Percentiles rank a stretch among this genome's conserved stretches.
These are phyloP conservation scores for Trichoderma sp. DNA, from an alignment of 2,329 filamentous ascomycete genomes.

Conservation along the genomic window DNA sequence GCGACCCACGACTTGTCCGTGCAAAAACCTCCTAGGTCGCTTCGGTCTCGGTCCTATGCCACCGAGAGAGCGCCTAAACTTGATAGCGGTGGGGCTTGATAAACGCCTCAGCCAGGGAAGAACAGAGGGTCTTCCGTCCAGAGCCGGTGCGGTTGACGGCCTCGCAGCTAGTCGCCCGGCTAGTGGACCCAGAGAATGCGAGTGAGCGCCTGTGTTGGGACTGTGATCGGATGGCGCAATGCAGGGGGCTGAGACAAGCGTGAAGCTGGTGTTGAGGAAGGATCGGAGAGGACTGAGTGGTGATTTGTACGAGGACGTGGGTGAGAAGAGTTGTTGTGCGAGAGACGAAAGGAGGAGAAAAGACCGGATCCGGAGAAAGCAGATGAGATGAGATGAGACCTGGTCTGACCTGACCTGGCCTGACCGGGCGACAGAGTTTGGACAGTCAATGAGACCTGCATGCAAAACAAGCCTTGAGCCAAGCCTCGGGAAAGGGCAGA, in stretches of 20 bases:
- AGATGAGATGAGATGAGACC: not conserved
- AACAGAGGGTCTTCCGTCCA: constrained; percentile 11
- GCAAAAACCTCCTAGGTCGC: not conserved
- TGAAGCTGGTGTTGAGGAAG: not conserved
- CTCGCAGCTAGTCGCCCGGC: constrained; percentile 19
- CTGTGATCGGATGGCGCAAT: constrained; percentile 24
- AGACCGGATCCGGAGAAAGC: not conserved
- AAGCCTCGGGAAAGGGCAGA: constrained; percentile 5
- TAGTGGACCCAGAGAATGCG: constrained; percentile 21
- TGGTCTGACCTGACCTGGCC: not conserved
- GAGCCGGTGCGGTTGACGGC: constrained; percentile 21
- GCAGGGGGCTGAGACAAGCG: constrained; percentile 7
- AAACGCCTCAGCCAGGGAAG: constrained; percentile 18
- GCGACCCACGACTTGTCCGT: not conserved
- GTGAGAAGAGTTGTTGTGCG: not conserved
- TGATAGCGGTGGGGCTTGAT: constrained; percentile 22
- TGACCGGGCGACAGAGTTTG: not conserved
- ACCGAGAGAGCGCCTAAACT: constrained; percentile 18
- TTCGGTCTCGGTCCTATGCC: constrained; percentile 8
- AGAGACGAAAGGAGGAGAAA: not conserved
- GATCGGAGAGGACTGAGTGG: not conserved
- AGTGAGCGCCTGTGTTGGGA: not conserved
- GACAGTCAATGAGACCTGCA: not conserved
- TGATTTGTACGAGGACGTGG: not conserved
- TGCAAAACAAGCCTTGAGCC: not conserved